Conservation (phyloP, 352 stramenopile species). For the Globisporangium okanoganense region DNA sequence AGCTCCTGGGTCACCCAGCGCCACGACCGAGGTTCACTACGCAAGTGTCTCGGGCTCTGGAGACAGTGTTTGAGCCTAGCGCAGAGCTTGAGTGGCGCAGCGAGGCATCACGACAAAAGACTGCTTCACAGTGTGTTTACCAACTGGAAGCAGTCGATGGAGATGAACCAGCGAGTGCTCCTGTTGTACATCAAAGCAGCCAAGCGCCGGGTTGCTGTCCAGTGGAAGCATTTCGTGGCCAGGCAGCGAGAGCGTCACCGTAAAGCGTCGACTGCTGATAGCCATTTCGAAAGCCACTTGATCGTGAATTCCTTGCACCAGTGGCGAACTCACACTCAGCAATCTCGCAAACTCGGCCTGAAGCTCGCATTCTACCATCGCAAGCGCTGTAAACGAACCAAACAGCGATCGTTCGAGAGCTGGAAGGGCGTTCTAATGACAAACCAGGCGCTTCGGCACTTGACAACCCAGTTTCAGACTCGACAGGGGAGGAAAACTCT, state of each 20-base stretch:
- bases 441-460: neutral
- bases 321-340: neutral
- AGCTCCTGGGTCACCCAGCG: slow-evolving; percentile 38
- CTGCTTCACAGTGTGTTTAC: neutral
- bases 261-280: neutral
- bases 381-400: neutral
- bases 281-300: neutral
- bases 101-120: neutral
- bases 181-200: neutral
- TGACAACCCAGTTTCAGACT: neutral
- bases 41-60: slow-evolving; percentile 26
- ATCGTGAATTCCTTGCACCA: neutral
- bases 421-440: neutral
- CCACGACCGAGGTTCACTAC: slow-evolving; percentile 14
- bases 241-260: neutral
- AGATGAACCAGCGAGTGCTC: neutral
- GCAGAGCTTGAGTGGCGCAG: neutral
- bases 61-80: neutral
- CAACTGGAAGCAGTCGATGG: slow-evolving; percentile 9
- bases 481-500: neutral
- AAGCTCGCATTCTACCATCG: slow-evolving; percentile 6
- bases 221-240: neutral
- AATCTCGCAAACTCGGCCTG: neutral
- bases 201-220: neutral
- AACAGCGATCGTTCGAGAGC: neutral